Evolutionary conservation across 148 eudicot species (phyloP).

Genomic region (Rhododendron kiyosumense): DNA sequence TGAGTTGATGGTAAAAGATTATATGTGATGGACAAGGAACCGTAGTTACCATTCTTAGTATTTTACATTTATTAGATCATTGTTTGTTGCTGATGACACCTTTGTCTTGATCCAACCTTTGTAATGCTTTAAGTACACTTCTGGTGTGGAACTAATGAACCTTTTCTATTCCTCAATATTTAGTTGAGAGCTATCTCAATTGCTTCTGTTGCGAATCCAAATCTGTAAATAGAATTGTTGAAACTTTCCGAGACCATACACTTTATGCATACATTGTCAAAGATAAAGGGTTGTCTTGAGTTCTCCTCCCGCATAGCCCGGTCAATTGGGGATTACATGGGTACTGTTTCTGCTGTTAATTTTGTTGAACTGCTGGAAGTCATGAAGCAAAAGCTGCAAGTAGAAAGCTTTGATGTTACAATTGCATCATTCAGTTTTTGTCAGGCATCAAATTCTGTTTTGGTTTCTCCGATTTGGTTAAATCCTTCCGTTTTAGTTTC

Average conservation of each 20-base stretch:
- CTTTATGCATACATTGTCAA: background rate
- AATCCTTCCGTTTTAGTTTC: background rate
- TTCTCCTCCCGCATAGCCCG: background rate
- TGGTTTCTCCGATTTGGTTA: background rate
- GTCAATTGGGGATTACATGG: background rate
- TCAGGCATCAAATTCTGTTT: background rate
- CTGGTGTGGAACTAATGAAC: background rate
- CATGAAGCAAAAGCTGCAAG: background rate
- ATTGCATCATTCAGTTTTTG: background rate
- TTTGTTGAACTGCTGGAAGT: background rate
- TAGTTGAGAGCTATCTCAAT: background rate
- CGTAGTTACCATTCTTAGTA: background rate
- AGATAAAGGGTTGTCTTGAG: background rate
- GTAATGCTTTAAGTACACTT: background rate
- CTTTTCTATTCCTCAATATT: background rate
- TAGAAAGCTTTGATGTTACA: background rate
- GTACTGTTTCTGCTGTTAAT: background rate
- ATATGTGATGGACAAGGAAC: background rate
- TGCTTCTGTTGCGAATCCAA: background rate
- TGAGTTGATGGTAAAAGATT: background rate
- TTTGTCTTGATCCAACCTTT: background rate
- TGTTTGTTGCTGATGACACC: background rate
- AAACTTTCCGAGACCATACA: background rate
- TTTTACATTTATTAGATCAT: background rate
- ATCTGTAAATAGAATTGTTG: background rate